Conservation (phyloP, 805 yeast genomes). For the Cyberlindnera maritima region DNA sequence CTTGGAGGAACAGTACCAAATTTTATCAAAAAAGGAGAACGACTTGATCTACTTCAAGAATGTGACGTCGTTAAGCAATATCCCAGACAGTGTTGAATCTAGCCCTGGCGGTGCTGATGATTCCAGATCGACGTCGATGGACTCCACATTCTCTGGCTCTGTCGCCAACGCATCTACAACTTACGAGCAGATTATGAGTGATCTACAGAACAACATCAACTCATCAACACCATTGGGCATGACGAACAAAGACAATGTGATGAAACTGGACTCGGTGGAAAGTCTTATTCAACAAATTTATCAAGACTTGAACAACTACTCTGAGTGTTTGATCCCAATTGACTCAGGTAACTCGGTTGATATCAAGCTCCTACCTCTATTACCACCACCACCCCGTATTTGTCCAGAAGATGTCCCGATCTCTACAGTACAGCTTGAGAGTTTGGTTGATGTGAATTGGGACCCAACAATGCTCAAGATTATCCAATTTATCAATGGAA, state of each 20-base stretch:
- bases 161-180: conserved; percentile 18
- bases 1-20: conserved; percentile 82
- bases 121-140: conserved; percentile 21
- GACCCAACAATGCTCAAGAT: conserved; percentile 94
- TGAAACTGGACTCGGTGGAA: conserved; percentile 50
- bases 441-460: conserved; percentile 87
- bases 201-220: conserved; percentile 23
- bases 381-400: conserved; percentile 73
- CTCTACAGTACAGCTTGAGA: conserved; percentile 71
- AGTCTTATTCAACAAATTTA: conserved; percentile 84
- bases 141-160: conserved; percentile 14
- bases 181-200: conserved; percentile 29
- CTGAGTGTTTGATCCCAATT: conserved; percentile 93
- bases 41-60: conserved; percentile 35
- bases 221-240: conserved; percentile 28
- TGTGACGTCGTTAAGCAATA: not conserved
- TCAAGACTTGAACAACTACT: conserved; percentile 91
- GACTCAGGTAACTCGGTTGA: conserved; percentile 88
- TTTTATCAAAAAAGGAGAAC: conserved; percentile 56
- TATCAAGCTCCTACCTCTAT: conserved; percentile 88
- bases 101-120: conserved; percentile 11
- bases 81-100: conserved; percentile 8
- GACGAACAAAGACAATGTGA: conserved; percentile 18
- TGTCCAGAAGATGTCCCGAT: conserved; percentile 87
- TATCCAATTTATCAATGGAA: conserved; percentile 82